Conservation (phyloP, 768 basidiomycete species). For the Suillus ampliporus region DNA sequence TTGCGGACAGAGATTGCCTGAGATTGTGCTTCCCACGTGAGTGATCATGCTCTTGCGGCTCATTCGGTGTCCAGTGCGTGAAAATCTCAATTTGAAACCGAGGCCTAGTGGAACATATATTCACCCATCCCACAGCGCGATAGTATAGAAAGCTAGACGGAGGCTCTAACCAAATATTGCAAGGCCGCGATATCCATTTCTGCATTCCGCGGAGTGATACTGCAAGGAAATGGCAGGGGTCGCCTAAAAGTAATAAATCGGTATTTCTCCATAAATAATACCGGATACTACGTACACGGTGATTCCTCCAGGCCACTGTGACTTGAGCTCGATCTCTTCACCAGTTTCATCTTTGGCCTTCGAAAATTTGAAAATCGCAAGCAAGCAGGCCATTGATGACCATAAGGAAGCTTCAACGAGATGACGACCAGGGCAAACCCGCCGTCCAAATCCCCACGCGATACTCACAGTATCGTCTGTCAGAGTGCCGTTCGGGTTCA, state of each 20-base stretch:
- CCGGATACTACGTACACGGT: not conserved
- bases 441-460: constrained; percentile 20
- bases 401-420: constrained; percentile 15
- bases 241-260: not conserved
- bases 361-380: constrained; percentile 15
- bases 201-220: constrained; percentile 5
- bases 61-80: no score
- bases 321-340: constrained; percentile 10
- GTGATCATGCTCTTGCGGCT: no score
- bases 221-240: constrained; percentile 4
- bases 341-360: constrained; percentile 14
- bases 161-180: not conserved
- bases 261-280: not conserved
- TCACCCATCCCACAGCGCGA: not conserved
- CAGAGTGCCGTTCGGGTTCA: constrained; percentile 13
- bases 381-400: constrained; percentile 12
- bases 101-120: not conserved
- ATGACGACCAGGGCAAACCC: constrained; percentile 15
- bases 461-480: constrained; percentile 6
- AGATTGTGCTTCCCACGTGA: no score
- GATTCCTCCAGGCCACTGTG: constrained; percentile 2
- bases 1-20: not conserved
- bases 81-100: no score
- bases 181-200: constrained; percentile 1
- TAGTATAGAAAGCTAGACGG: not conserved